These are phyloP conservation scores for Gentiana straminea DNA, from an alignment of 257 asterid species.

Conservation along the genomic window DNA sequence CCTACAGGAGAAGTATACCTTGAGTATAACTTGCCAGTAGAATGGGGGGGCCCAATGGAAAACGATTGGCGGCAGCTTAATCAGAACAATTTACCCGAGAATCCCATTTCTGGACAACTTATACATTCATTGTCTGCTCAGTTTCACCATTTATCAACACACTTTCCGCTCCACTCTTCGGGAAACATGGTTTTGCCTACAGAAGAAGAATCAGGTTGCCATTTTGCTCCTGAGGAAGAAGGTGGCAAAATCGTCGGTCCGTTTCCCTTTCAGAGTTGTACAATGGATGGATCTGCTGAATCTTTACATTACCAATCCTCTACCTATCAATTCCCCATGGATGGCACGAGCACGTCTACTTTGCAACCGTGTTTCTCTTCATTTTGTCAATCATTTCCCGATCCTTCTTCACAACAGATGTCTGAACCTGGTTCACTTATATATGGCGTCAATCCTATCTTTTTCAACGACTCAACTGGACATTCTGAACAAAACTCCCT, in stretches of 20 bases:
- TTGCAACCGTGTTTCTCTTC: slow-evolving; percentile 30
- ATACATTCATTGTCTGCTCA: slow-evolving; percentile 25
- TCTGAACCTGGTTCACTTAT: slow-evolving; percentile 25
- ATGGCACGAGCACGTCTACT: slow-evolving; percentile 19
- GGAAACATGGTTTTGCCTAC: slow-evolving; percentile 28
- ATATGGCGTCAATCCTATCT: slow-evolving; percentile 27
- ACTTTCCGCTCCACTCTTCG: slow-evolving; percentile 27
- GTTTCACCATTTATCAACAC: slow-evolving; percentile 29
- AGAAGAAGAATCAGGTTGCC: slow-evolving; percentile 21
- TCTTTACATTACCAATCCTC: slow-evolving; percentile 27
- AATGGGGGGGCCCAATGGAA: slow-evolving; percentile 40
- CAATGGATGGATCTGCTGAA: slow-evolving; percentile 24
- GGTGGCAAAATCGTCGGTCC: slow-evolving; percentile 20
- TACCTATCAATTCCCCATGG: slow-evolving; percentile 38
- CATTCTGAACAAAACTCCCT: slow-evolving; percentile 30
- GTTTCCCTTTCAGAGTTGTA: slow-evolving; percentile 27
- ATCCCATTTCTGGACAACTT: slow-evolving; percentile 29
- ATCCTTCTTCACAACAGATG: slow-evolving; percentile 23
- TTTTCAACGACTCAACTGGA: slow-evolving; percentile 21
- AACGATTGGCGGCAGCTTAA: slow-evolving; percentile 54
- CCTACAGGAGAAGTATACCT: slow-evolving; percentile 28
- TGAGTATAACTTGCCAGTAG: slow-evolving; percentile 41
- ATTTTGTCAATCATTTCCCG: slow-evolving; percentile 26
- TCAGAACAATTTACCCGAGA: slow-evolving; percentile 46
- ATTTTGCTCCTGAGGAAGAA: slow-evolving; percentile 23